These are phyloP conservation scores for Aureobasidium sp. DNA, from an alignment of 2,329 filamentous ascomycete genomes.

Conservation along the genomic window DNA sequence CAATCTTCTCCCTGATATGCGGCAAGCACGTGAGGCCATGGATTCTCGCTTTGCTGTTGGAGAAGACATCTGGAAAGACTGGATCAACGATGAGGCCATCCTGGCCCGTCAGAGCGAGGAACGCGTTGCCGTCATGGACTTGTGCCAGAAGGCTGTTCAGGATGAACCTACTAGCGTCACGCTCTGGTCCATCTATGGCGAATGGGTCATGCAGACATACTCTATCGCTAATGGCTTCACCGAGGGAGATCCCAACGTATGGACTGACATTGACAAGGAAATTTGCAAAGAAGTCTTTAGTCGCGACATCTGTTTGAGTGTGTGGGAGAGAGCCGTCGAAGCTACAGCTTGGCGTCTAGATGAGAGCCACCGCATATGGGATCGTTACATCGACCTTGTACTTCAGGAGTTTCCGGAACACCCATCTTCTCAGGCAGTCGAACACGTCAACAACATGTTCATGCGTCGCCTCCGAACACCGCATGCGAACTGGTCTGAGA, in stretches of 20 bases:
- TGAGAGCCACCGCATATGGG: constrained; percentile 73
- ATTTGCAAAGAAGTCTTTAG: constrained; percentile 67
- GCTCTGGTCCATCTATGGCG: constrained; percentile 71
- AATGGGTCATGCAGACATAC: constrained; percentile 69
- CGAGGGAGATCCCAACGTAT: constrained; percentile 37
- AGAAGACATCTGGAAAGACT: constrained; percentile 71
- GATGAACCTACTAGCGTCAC: constrained; percentile 68
- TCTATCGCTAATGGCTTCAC: constrained; percentile 53
- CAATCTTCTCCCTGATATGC: constrained; percentile 39
- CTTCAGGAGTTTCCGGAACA: constrained; percentile 57
- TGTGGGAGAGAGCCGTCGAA: constrained; percentile 66
- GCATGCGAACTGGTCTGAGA: constrained; percentile 68
- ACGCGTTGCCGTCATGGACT: constrained; percentile 62
- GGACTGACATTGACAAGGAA: constrained; percentile 60
- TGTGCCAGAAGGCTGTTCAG: constrained; percentile 61
- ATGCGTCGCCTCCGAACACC: constrained; percentile 64
- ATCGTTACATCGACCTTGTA: constrained; percentile 67
- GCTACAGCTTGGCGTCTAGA: constrained; percentile 66
- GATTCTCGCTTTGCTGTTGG: constrained; percentile 61
- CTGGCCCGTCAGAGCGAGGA: constrained; percentile 56
- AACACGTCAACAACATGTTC: constrained; percentile 62
- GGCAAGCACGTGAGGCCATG: constrained; percentile 51
- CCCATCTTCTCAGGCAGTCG: constrained; percentile 51
- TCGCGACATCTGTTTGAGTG: constrained; percentile 56
- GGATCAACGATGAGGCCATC: constrained; percentile 64